These are phyloP conservation scores for Limtongia smithiae DNA, from an alignment of 805 yeast genomes.

Conservation along the genomic window DNA sequence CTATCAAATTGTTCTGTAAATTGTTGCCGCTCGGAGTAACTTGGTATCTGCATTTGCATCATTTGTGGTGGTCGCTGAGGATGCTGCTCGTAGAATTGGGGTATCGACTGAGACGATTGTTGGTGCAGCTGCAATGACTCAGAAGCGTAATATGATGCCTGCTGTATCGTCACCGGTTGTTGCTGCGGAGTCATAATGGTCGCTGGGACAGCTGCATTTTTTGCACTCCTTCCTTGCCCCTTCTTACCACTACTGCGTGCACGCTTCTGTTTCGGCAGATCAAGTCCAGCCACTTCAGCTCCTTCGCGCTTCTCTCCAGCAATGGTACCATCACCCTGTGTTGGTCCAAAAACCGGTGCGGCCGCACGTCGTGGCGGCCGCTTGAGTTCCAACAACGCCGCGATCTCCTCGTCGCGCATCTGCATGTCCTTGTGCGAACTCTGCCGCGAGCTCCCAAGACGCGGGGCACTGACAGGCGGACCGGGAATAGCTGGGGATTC, in stretches of 20 bases:
- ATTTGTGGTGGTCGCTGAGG: background rate
- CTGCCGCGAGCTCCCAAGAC: slow-evolving; percentile 6
- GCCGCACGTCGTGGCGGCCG: slow-evolving; percentile 30
- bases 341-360: slow-evolving; percentile 28
- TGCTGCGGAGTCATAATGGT: background rate
- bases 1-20: slow-evolving; percentile 1
- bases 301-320: slow-evolving; percentile 10
- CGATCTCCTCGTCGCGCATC: slow-evolving; percentile 26
- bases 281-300: background rate
- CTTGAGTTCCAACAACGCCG: slow-evolving; percentile 23
- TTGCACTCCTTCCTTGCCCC: background rate
- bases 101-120: background rate
- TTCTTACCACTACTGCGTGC: slow-evolving; percentile 9
- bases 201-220: background rate
- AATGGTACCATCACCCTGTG: background rate
- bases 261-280: slow-evolving; percentile 14
- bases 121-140: background rate
- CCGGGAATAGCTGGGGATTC: background rate
- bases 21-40: too few species aligned
- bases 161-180: background rate
- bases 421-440: slow-evolving; percentile 3
- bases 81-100: background rate
- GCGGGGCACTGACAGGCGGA: too few species aligned
- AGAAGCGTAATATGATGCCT: background rate
- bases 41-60: too few species aligned